Evolutionary conservation across 1,139 yeast genomes (phyloP).

Genomic region (Saccharomyces pastorianus): DNA sequence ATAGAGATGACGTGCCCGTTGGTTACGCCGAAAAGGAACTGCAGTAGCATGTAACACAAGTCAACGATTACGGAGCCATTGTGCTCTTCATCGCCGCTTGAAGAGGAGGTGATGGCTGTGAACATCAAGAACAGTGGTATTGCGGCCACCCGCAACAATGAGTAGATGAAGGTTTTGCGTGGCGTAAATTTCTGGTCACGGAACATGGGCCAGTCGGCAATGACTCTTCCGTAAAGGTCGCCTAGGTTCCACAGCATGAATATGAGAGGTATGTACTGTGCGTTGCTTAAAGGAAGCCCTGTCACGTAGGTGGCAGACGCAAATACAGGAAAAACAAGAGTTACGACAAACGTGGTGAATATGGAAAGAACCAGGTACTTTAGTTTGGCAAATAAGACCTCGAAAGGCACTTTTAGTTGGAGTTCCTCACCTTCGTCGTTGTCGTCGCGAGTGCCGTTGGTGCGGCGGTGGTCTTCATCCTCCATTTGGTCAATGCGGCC

Average conservation of each 20-base stretch:
- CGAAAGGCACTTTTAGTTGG: constrained; percentile 26
- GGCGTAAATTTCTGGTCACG: constrained; percentile 20
- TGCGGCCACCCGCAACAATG: constrained; percentile 47
- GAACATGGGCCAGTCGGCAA: constrained; percentile 43
- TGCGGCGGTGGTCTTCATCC: background rate
- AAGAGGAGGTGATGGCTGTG: constrained; percentile 32
- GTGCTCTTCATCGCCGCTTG: constrained; percentile 31
- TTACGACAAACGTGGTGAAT: constrained; percentile 64
- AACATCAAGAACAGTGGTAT: constrained; percentile 64
- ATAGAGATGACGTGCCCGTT: constrained; percentile 82
- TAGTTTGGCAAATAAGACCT: constrained; percentile 49
- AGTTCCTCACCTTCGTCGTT: constrained; percentile 7
- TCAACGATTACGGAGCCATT: constrained; percentile 44
- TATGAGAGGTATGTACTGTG: constrained; percentile 63
- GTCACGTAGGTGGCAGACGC: constrained; percentile 59
- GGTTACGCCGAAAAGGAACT: constrained; percentile 72
- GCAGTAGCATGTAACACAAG: constrained; percentile 56
- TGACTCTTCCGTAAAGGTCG: constrained; percentile 68
- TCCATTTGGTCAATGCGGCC: background rate
- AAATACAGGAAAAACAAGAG: constrained; percentile 82
- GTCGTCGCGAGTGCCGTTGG: background rate
- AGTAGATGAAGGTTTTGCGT: constrained; percentile 39
- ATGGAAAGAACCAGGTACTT: constrained; percentile 60
- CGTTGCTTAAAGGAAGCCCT: constrained; percentile 27
- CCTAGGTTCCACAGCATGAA: constrained; percentile 86